Percentiles rank a stretch among this genome's conserved stretches.
Evolutionary conservation across 305 asterid genomes (phyloP).

Genomic region (Euphrasia arctica): DNA sequence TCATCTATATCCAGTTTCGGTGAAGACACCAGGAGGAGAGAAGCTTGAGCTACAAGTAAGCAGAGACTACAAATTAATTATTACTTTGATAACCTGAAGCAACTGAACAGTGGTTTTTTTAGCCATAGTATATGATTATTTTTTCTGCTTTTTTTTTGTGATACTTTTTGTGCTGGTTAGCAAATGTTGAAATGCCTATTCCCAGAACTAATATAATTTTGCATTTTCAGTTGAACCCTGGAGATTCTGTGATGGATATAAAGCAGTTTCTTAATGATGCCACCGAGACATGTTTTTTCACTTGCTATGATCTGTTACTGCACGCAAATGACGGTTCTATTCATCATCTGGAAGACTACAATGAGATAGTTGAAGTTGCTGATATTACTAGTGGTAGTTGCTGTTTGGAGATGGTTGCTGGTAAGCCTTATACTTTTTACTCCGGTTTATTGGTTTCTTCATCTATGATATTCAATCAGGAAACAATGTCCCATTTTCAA

Average conservation of each 20-base stretch:
- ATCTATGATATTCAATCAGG: neutral
- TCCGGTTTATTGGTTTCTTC: constrained; percentile 21
- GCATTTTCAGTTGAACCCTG: constrained; percentile 80
- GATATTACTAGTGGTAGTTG: constrained; percentile 77
- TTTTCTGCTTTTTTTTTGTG: neutral
- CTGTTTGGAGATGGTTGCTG: constrained; percentile 82
- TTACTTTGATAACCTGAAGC: constrained; percentile 15
- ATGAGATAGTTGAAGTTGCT: constrained; percentile 84
- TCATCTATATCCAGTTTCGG: constrained; percentile 80
- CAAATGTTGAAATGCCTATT: constrained; percentile 6
- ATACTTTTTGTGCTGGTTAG: neutral
- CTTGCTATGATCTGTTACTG: constrained; percentile 80
- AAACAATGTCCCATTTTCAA: neutral
- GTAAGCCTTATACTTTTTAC: constrained; percentile 31
- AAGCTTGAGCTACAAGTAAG: constrained; percentile 85
- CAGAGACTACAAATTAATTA: constrained; percentile 4
- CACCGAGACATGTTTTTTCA: constrained; percentile 73
- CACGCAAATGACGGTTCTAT: constrained; percentile 70
- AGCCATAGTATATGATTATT: constrained; percentile 1
- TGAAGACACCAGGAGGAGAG: constrained; percentile 81
- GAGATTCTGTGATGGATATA: constrained; percentile 91
- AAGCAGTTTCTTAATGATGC: constrained; percentile 95
- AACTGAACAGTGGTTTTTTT: constrained; percentile 11
- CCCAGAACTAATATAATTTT: constrained; percentile 23
- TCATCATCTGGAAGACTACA: constrained; percentile 77